Evolutionary conservation across 2,329 filamentous ascomycete genomes (phyloP), one percentile per base, ranked within the genome.

Genomic region (Lasiodiplodia theobromae): DNA sequence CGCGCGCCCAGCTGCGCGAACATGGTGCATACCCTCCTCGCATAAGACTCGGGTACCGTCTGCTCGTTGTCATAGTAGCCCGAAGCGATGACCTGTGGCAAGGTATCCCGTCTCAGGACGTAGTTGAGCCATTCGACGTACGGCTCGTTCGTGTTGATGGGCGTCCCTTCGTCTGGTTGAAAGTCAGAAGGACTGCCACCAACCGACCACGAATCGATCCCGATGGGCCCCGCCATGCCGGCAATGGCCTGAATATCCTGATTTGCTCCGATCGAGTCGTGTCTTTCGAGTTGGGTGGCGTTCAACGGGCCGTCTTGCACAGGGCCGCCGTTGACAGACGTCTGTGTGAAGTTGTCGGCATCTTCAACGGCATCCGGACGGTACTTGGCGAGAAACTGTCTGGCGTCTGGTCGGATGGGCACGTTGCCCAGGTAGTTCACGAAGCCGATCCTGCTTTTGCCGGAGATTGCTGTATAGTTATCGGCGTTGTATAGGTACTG

Each of bases 1-100:
- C 83, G 82, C 16, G 85, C 78, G 38, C 68, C 68, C 5, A 67
- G 40, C 66, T 90, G 85, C 51, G 86, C 87, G 73, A 91, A 89
- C 71, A 89, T 82, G 70, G 86, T 84, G 81, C 90, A 92, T 10
- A 90, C 87, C 66, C 85, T 84, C 63, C 82, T 81, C 21, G 88
- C 87, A 74, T 91, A 92, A 10, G 85, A 84, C 3, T 80, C 74
- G 0, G 90, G 89, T 0, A 92, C 81, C 3, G 84, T 85, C 75
- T 91, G 86, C 77, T 92, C 90, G 62, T 88, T 85, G 70, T 91
- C 89, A 58, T 88, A 89, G 75, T 92, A 92, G 0, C 88, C 91
- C 14, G 86, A 88, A 65, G 84, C 86, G 74, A 92, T 85, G n/a
- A 89, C 86, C 58, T 87, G 85, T 0, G 90, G 89, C 2, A 92